These are phyloP conservation scores for Keithomyces neogunnii DNA, from an alignment of 2,329 filamentous ascomycete genomes.

Conservation along the genomic window DNA sequence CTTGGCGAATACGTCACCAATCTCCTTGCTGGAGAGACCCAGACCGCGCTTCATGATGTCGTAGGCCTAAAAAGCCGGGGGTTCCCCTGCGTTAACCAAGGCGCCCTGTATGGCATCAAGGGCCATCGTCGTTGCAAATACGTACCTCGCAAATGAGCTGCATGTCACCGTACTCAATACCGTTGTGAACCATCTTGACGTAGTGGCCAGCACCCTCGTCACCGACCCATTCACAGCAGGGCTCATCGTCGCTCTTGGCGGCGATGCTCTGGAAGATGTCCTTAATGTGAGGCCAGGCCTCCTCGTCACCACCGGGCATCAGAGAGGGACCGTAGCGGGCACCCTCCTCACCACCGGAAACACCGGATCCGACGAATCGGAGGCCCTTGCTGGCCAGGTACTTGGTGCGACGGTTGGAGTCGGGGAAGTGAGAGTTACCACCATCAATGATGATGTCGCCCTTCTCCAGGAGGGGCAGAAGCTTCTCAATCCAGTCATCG, in stretches of 20 bases:
- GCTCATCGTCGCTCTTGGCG: constrained; percentile 93
- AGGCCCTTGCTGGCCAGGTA: constrained; percentile 84
- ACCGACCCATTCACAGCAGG: constrained; percentile 99
- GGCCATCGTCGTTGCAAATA: background rate
- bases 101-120: background rate
- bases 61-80: constrained; percentile 60
- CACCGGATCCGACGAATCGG: constrained; percentile 92
- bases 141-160: constrained; percentile 97
- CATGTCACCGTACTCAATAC: constrained; percentile 99
- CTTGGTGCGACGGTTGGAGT: constrained; percentile 93
- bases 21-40: constrained; percentile 83
- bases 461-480: constrained; percentile 72
- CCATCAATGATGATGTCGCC: constrained; percentile 99
- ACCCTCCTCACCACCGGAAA: constrained; percentile 98
- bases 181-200: constrained; percentile 99
- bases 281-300: constrained; percentile 97
- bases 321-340: constrained; percentile 93
- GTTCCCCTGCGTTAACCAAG: background rate
- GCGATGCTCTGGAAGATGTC: constrained; percentile 97
- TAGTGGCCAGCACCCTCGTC: constrained; percentile 99
- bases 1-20: constrained; percentile 85
- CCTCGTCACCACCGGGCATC: constrained; percentile 98
- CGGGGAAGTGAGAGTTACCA: constrained; percentile 96
- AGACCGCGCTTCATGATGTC: constrained; percentile 99
- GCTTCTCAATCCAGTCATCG: constrained; percentile 96